phyloP scores from a whole-genome alignment of 805 yeast species.

The Blastobotrys terrestris region DNA sequence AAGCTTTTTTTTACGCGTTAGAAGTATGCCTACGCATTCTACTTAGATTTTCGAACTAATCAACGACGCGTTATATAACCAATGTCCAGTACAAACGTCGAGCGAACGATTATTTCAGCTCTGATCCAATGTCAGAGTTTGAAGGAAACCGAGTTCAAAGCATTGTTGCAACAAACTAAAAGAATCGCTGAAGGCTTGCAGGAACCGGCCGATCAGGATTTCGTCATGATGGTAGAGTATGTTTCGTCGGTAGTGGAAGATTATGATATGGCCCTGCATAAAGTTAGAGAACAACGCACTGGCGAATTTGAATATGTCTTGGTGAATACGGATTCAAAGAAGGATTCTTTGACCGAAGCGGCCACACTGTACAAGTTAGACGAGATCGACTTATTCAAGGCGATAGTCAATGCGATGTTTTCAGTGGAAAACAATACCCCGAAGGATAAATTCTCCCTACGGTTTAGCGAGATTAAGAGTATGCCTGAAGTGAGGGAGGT shows the following conservation, averaged over 20 bases:
- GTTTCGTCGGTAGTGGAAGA: conserved; percentile 31
- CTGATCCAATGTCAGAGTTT: conserved; percentile 10
- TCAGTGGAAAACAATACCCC: conserved; percentile 19
- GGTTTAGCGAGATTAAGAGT: conserved; percentile 20
- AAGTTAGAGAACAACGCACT: conserved; percentile 33
- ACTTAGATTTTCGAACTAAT: too few relatives aligned
- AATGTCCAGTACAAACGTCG: conserved; percentile 7
- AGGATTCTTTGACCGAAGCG: conserved; percentile 28
- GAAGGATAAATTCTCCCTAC: conserved; percentile 5
- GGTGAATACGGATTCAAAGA: conserved; percentile 38
- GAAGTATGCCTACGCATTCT: too few relatives aligned
- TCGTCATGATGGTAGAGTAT: background rate
- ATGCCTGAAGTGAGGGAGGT: background rate
- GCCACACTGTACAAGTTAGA: conserved; percentile 33
- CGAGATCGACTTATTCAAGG: conserved; percentile 44
- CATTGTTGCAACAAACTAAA: background rate
- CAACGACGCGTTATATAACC: background rate
- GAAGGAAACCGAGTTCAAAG: conserved; percentile 3
- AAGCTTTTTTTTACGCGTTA: too few relatives aligned
- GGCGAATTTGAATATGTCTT: conserved; percentile 34
- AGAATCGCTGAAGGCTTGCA: background rate
- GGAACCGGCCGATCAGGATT: background rate
- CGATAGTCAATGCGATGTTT: conserved; percentile 37
- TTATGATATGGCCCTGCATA: conserved; percentile 33
- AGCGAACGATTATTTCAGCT: conserved; percentile 9